Base-by-base conservation (phyloP, 768 basidiomycete genomes). In the Naganishia onofrii region DNA sequence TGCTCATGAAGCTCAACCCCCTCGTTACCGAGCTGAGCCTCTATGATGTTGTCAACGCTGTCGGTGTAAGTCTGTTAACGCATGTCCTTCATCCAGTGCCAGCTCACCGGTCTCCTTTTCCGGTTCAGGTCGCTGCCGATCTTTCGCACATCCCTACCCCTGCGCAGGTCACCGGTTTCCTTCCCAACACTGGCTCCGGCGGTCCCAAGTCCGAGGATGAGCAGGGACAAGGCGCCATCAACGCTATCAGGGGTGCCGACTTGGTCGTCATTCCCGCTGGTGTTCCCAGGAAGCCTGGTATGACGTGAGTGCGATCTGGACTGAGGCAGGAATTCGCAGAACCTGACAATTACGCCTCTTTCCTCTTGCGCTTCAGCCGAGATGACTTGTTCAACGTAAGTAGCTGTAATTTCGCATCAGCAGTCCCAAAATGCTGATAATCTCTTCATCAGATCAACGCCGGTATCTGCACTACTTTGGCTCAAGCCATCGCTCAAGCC, bases 201-300 rank as follows among this genome's bases (percentile, higher is more conserved):
- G 89, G 70, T 84, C 88, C 44, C 85, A 93, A 76, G 89, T 60
- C 58, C 29, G 58, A 58, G 32, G 69, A 70, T 21, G 69, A 70
- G 19, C 58, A 70, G 42, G 58, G 58, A 23, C 46, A 90, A 71
- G 92, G 92, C 38, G 85, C 95, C 72, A 87, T 89, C 83, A 90
- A 90, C 82, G 85, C 87, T 51, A 85, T 99, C 75, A 86, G 85
- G 54, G 93, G 90, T 70, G 93, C 93, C 13, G 88, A 96, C 73
- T 76, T 99, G 72, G 89, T 99, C 74, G 86, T 99, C 70, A 96
- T 98, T 80, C 95, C 95, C 66, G 95, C 95, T 76, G 95, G 95
- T 79, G 88, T 98, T 3, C 95, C 95, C 65, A 86, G 95, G 75
- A 99, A 99, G 83, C 81, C 81, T 53, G 81, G 81, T 64, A 81